A percentile compares a stretch with the other conserved stretches of the same genome.
Conservation (phyloP, 2,329 filamentous ascomycete genomes). For the Fusarium newnesense region DNA sequence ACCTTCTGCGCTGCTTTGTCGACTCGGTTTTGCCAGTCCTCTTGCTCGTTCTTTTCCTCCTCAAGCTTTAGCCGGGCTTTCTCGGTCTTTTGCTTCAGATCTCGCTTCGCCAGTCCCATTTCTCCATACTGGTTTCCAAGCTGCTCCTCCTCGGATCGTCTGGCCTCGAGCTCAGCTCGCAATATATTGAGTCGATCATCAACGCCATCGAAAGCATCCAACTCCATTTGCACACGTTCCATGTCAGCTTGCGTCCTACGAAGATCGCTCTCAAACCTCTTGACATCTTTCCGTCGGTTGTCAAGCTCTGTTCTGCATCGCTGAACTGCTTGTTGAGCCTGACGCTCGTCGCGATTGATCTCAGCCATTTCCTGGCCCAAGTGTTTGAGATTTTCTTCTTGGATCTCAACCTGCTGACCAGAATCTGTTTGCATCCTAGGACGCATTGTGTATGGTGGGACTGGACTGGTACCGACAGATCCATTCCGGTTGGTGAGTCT, state of each 20-base stretch:
- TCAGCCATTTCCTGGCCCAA: constrained; percentile 65
- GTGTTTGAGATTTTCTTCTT: constrained; percentile 61
- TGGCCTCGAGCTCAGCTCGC: constrained; percentile 65
- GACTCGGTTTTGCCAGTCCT: constrained; percentile 58
- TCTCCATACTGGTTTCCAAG: constrained; percentile 67
- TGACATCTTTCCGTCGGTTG: constrained; percentile 53
- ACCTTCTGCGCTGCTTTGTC: constrained; percentile 67
- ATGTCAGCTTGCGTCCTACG: constrained; percentile 71
- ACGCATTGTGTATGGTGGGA: constrained; percentile 59
- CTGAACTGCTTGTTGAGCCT: constrained; percentile 59
- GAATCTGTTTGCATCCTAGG: constrained; percentile 85
- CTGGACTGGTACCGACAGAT: constrained; percentile 54
- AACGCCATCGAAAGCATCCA: constrained; percentile 74
- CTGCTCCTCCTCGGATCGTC: constrained; percentile 59
- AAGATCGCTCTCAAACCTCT: constrained; percentile 60
- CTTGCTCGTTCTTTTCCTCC: constrained; percentile 49
- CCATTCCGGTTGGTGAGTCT: constrained; percentile 61
- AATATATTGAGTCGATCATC: constrained; percentile 73
- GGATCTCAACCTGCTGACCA: constrained; percentile 69
- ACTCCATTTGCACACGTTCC: constrained; percentile 60
- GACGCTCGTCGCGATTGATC: constrained; percentile 60
- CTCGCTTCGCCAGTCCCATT: constrained; percentile 59
- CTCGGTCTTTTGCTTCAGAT: constrained; percentile 57
- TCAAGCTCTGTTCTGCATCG: constrained; percentile 58
- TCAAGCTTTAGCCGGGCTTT: constrained; percentile 52